A percentile compares a stretch with the other conserved stretches of the same genome.
Conservation (phyloP, 371 early-diverging fungal species). For the Rhizopus arrhizus region DNA sequence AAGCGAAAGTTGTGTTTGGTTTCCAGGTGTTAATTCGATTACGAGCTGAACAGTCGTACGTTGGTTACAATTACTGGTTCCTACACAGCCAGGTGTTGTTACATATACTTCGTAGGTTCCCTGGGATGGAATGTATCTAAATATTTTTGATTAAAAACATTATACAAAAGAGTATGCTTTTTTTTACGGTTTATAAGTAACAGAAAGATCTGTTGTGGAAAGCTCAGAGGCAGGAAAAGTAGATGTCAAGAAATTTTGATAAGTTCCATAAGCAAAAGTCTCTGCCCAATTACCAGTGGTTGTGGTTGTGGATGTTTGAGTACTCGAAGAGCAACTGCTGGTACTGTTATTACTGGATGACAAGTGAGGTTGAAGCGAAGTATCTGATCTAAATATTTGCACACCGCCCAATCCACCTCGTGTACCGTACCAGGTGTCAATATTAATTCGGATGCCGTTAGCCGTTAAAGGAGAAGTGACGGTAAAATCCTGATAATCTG, state of each 20-base stretch:
- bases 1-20: slow-evolving; percentile 31
- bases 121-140: slow-evolving; percentile 56
- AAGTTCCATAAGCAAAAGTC: slow-evolving; percentile 39
- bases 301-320: slow-evolving; percentile 19
- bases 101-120: slow-evolving; percentile 68
- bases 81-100: slow-evolving; percentile 70
- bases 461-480: slow-evolving; percentile 39
- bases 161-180: not conserved
- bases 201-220: slow-evolving; percentile 39
- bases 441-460: slow-evolving; percentile 55
- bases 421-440: slow-evolving; percentile 65
- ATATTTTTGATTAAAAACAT: not conserved
- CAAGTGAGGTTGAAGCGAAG: slow-evolving; percentile 45
- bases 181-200: slow-evolving; percentile 57
- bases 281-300: slow-evolving; percentile 41
- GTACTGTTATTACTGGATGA: not conserved
- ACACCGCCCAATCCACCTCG: slow-evolving; percentile 68
- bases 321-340: not conserved
- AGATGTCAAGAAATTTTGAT: slow-evolving; percentile 43
- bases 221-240: slow-evolving; percentile 40
- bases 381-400: slow-evolving; percentile 64
- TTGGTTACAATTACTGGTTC: slow-evolving; percentile 56
- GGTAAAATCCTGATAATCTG: slow-evolving; percentile 66
- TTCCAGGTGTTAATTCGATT: slow-evolving; percentile 46
- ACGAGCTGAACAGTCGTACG: slow-evolving; percentile 54